Base-by-base conservation (phyloP, 2,329 filamentous ascomycete species). In the Dendrostoma leiphaemia region DNA sequence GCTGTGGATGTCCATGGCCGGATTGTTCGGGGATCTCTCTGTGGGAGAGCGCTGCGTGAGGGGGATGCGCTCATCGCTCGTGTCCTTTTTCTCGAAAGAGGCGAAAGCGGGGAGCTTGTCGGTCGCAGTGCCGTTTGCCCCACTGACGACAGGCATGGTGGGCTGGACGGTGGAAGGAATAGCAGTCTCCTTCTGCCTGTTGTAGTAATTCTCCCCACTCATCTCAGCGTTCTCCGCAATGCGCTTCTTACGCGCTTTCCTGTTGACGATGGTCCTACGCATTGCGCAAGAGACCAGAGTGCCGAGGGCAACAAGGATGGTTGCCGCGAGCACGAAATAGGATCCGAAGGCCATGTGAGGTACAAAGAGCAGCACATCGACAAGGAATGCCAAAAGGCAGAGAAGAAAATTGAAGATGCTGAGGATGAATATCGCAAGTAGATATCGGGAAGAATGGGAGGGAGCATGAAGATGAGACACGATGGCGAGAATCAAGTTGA, bases 211-310 rank as follows among this genome's bases (percentile, higher is more conserved):
- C 64, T 94, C 86, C 26, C 93, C 93, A 68, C 90, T 97, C 92
- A 97, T 97, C 68, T 97, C 92, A 7, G 92, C 90, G 67, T 97
- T 96, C 70, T 95, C 89, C 2, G 86, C 91, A 67, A 97, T 95
- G 43, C 91, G 84, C 76, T 87, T 90, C 79, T 94, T 92, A 59
- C 92, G 83, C n/a, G 92, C 90, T 74, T 97, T 97, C 63, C 93
- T 84, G 70, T 90, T 90, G 58, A 97, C 90, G 54, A 97, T 77
- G 2, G 92, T 95, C 57, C 93, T 85, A 60, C 94, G 88, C 91
- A 97, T 97, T 21, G 91, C 91, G 69, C 92, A 99, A 8, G 91
- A 92, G 32, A 97, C 85, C 54, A 99, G 81, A 38, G 87, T 88
- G 67, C 90, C 89, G 23, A 90, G 77, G 48, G 89, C 85, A 47